phyloP scores from a whole-genome alignment of 2,329 filamentous ascomycete genomes.

The Phialocephala sp. region DNA sequence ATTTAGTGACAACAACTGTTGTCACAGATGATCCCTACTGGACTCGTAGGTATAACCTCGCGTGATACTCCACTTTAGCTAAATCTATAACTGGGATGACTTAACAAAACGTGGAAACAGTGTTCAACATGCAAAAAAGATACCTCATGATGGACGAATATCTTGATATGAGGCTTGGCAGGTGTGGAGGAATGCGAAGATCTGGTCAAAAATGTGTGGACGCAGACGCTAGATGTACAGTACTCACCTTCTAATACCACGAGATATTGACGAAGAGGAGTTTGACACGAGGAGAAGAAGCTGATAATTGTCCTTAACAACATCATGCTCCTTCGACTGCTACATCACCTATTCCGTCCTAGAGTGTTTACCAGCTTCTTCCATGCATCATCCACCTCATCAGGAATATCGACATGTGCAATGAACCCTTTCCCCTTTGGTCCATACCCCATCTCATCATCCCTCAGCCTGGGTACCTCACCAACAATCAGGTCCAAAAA shows the following conservation, averaged over 20 bases:
- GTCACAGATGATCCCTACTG: background rate
- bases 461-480: slow-evolving; percentile 50
- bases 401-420: slow-evolving; percentile 49
- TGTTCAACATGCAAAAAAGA: background rate
- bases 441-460: slow-evolving; percentile 51
- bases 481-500: slow-evolving; percentile 51
- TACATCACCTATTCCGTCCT: slow-evolving; percentile 13
- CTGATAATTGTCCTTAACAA: too few species aligned
- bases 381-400: slow-evolving; percentile 20
- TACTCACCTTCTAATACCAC: background rate
- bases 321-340: too few species aligned
- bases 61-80: background rate
- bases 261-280: background rate
- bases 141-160: background rate
- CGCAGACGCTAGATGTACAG: background rate
- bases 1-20: too few species aligned
- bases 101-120: background rate
- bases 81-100: background rate
- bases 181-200: background rate
- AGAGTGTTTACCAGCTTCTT: slow-evolving; percentile 6
- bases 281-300: background rate
- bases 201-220: background rate
- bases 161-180: background rate
- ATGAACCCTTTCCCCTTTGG: slow-evolving; percentile 51
- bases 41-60: background rate